Evolutionary conservation across 371 early-diverging fungal genomes (phyloP), one percentile per base, ranked within the genome.

Genomic region (Rhizoclosmatium hyalinum): DNA sequence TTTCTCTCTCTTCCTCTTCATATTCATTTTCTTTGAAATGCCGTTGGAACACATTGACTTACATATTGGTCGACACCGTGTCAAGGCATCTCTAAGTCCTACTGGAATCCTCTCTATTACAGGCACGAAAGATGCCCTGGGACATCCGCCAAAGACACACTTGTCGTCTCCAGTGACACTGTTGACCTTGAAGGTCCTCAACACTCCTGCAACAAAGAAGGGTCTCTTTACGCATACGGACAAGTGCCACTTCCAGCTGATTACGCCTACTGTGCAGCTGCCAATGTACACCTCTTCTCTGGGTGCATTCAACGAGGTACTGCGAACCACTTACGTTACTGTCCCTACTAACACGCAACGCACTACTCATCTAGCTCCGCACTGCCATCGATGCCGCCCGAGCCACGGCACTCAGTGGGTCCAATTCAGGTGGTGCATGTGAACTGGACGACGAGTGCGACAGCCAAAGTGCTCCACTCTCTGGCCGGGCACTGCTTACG

Each of bases 221-320:
- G 17, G 50, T 50, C 50, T 50, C 50, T 50, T 50, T 50, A 10
- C 50, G 6, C 6, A 50, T 6, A 17, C 6, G 10, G 45, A 12
- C 6, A 65, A 65, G 45, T 14, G 12, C 19, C 65, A 65, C 65
- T 65, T 65, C 19, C 65, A 65, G 43, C 65, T 65, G 32, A 44
- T 65, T 43, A 65, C 65, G 14, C 65, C 65, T 3, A 3, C 19
- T 8, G 41, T 44, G 32, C 19, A n/a, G 14, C 65, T 65, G 19
- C 65, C 65, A 8, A 65, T 65, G 65, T 65, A 24, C 41, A 42
- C 65, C 10, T 5, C 45, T 10, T 65, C 65, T n/a, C 32, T 65
- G 41, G 6, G 32, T 21, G n/a, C 14, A 14, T 65, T 65, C 19
- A 24, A 24, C 12, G 19, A 24, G 12, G 19, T 61, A 24, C 1